Base-by-base conservation (phyloP, 2,329 filamentous ascomycete genomes). In the Catunica adiposa region DNA sequence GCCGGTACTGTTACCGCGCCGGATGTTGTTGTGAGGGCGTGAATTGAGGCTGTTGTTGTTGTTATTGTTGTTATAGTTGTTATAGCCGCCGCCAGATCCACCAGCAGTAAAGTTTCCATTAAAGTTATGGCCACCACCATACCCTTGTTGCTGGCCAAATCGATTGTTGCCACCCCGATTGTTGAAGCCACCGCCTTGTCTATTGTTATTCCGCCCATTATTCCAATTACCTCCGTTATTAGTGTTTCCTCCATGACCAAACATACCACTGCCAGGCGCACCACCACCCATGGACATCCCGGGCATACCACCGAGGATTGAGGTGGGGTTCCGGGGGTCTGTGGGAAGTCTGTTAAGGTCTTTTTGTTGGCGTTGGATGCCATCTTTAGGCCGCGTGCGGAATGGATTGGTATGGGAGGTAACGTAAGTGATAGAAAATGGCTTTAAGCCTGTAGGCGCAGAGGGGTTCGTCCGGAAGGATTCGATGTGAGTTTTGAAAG, bases 331-430 rank as follows among this genome's bases (percentile, higher is more conserved):
- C 23, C 15, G 48, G n/a, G 15, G 25, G 48, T 20, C 29, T 34
- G 8, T 22, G 25, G 37, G 17, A 40, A 11, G 11, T 44, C 56
- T 57, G 48, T 48, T 29, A 11, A 31, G 31, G 3, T 56, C 54
- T 42, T 56, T 56, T 26, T 56, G 48, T 37, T 54, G 54, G n/a
- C 46, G 26, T 23, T 68, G 62, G 2, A 67, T 61, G 0, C 86
- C 88, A 0, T 84, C 89, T 70, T 95, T 95, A 17, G 89, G 89
- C 3, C 94, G 71, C 0, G 89, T 96, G 61, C 85, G 83, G 77
- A 94, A 97, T 0, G 89, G 89, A 66, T 97, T 97, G 61, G 78
- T 75, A 51, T 79, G 77, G 0, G 88, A 82, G 60, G 80, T 83
- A 54, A 85, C 84, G 71, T 89, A 96, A 58, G 79, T 79, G 50